These are phyloP conservation scores for Juglanconis juglandina DNA, from an alignment of 2,329 filamentous ascomycete genomes.

Conservation along the genomic window DNA sequence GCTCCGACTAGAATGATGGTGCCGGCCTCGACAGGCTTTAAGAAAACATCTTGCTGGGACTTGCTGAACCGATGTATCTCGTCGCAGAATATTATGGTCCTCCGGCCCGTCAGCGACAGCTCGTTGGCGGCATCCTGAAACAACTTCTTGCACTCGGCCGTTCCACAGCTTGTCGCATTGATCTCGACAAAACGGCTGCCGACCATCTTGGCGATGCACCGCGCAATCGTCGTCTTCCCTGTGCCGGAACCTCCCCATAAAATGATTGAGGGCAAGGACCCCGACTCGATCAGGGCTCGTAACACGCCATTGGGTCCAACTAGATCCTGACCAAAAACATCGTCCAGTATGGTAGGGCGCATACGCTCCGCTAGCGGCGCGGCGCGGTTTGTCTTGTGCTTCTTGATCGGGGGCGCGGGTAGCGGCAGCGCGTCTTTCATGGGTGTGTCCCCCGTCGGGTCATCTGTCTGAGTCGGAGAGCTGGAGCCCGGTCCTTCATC, in stretches of 20 bases:
- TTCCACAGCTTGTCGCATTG: conserved; percentile 85
- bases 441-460: conserved; percentile 22
- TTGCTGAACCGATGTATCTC: conserved; percentile 93
- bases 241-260: conserved; percentile 82
- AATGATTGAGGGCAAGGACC: conserved; percentile 90
- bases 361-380: conserved; percentile 92
- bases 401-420: conserved; percentile 52
- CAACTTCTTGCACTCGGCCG: conserved; percentile 88
- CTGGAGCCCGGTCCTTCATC: conserved; percentile 50
- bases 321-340: conserved; percentile 87
- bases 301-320: conserved; percentile 83
- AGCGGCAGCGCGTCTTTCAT: conserved; percentile 23
- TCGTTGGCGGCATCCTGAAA: conserved; percentile 83
- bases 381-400: conserved; percentile 64
- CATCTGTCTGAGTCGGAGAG: conserved; percentile 10
- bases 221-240: conserved; percentile 87
- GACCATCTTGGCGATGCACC: conserved; percentile 80
- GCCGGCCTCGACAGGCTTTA: conserved; percentile 87
- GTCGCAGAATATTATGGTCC: conserved; percentile 96
- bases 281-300: conserved; percentile 78
- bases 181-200: conserved; percentile 90
- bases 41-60: conserved; percentile 89
- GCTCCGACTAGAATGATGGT: conserved; percentile 90
- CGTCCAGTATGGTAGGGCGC: conserved; percentile 78
- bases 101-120: conserved; percentile 73